Percentiles rank a stretch among this genome's conserved stretches.
Conservation (phyloP, 116 monocot genomes). For the Phalaenopsis hybrid region DNA sequence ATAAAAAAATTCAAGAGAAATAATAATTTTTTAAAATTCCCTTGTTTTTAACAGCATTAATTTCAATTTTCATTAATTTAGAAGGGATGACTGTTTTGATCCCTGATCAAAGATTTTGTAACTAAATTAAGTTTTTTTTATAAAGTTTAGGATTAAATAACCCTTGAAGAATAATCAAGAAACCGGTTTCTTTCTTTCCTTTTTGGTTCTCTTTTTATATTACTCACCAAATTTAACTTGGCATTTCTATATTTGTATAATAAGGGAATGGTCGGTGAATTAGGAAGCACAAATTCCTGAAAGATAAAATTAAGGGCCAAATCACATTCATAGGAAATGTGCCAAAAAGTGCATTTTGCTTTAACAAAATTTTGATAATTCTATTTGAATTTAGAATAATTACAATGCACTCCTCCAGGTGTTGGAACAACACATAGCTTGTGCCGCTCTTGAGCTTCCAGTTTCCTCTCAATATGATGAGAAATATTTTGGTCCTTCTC, state of each 20-base stretch:
- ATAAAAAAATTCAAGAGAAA: too few relatives aligned
- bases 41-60: too few relatives aligned
- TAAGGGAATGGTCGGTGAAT: not conserved
- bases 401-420: conserved; percentile 30
- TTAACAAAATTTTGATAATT: not conserved
- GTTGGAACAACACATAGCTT: conserved; percentile 71
- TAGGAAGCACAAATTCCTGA: not conserved
- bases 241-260: not conserved
- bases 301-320: not conserved
- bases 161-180: too few relatives aligned
- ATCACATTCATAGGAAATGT: not conserved
- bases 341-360: not conserved
- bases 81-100: too few relatives aligned
- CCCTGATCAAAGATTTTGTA: too few relatives aligned
- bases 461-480: conserved; percentile 66
- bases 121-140: too few relatives aligned
- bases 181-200: too few relatives aligned
- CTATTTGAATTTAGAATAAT: not conserved
- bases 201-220: not conserved
- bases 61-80: too few relatives aligned
- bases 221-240: conserved; percentile 2
- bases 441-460: conserved; percentile 89
- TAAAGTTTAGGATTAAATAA: too few relatives aligned
- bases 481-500: conserved; percentile 60
- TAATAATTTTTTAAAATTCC: too few relatives aligned